Base-by-base conservation (phyloP, 306 rosid genomes). In the Prunus mume region DNA sequence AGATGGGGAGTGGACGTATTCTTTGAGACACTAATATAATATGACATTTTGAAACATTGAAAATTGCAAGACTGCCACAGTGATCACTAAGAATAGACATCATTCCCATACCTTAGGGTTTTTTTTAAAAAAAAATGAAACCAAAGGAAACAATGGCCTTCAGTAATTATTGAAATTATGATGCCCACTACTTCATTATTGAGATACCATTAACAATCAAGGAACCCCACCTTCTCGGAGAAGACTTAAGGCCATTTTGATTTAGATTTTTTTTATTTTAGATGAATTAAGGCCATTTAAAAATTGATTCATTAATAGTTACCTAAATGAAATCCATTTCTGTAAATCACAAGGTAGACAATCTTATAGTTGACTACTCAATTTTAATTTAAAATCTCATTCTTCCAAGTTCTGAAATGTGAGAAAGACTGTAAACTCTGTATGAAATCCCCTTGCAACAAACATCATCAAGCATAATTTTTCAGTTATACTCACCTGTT, bases 401-500 rank as follows among this genome's bases (percentile, higher is more conserved):
- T 73, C 55, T 27, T 38, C 47, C 51, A 13, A 57, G 68, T 58
- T 60, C 25, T 73, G 50, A 25, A 45, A 19, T 58, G 51, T 32
- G 46, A 60, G 24, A 43, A 43, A 60, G 57, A 5, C 17, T 17
- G 68, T 13, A 71, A 56, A 32, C 4, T 13, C 47, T 34, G 66
- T 12, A 56, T 38, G 77, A 65, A 58, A 71, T 47, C 50, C 34
- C 25, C 64, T 61, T 65, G 70, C 72, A 68, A 79, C 12, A 69
- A 68, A 52, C 68, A 81, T 20, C 54, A 56, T 34, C 6, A 65
- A 58, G 56, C 52, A 72, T 69, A 54, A 20, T 46, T 22, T 22
- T 75, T 41, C 56, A 76, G 55, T 56, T 71, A 65, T 50, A 34
- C 30, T 83, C 74, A 92, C 99, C 97, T 95, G 92, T 95, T 95